A percentile compares a stretch with the other conserved stretches of the same genome.
Conservation (phyloP, 257 asterid genomes). For the Nicotiana obtusifolia region DNA sequence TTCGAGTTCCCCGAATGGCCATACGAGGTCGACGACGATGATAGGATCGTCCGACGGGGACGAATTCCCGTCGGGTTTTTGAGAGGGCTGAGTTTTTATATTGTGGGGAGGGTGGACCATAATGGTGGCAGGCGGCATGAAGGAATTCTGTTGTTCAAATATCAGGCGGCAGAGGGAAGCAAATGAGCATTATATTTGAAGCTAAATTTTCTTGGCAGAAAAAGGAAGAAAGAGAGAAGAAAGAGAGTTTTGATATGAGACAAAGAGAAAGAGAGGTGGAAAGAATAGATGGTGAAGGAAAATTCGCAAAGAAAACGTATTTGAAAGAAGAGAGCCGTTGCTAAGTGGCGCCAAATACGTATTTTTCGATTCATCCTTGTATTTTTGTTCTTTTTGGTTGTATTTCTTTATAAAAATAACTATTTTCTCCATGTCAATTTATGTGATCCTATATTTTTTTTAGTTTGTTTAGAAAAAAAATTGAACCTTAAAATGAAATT, state of each 20-base stretch:
- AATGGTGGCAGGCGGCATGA: neutral
- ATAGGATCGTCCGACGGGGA: neutral
- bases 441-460: too few species aligned
- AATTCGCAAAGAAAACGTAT: conserved; percentile 33
- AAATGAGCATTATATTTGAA: conserved; percentile 25
- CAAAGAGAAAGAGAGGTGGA: neutral
- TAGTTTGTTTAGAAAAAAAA: too few species aligned
- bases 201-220: neutral
- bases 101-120: neutral
- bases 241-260: neutral
- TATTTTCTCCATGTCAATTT: too few species aligned
- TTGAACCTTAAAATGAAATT: too few species aligned
- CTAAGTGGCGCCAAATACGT: neutral
- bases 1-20: conserved; percentile 54
- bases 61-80: conserved; percentile 14
- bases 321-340: neutral
- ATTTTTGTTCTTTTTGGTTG: neutral
- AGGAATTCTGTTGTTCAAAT: neutral
- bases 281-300: conserved; percentile 25
- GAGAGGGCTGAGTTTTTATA: conserved; percentile 14
- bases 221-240: conserved; percentile 13
- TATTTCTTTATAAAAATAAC: too few species aligned
- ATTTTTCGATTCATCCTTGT: conserved; percentile 1
- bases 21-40: conserved; percentile 15
- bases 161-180: conserved; percentile 31